A percentile compares a stretch with the other conserved stretches of the same genome.
Evolutionary conservation across 768 basidiomycete genomes (phyloP).

Genomic region (Tulasnella sp.): DNA sequence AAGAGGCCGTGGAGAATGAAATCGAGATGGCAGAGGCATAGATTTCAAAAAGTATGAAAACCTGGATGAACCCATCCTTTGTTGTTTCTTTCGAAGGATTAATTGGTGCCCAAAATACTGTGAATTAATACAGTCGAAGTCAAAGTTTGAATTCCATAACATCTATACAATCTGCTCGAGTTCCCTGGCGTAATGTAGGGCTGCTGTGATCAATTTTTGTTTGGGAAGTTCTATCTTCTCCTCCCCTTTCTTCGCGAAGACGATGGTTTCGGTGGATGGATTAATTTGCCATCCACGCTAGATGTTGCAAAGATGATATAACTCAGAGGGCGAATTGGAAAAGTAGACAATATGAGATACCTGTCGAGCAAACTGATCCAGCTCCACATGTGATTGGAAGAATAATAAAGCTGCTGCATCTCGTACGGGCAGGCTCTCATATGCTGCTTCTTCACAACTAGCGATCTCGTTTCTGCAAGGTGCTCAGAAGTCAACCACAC

Average conservation of each 20-base stretch:
- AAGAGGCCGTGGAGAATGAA: neutral
- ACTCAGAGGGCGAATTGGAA: constrained; percentile 11
- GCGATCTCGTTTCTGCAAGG: constrained; percentile 81
- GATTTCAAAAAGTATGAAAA: neutral
- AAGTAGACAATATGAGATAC: constrained; percentile 30
- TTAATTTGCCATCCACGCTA: constrained; percentile 81
- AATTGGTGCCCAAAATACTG: neutral
- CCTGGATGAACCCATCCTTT: neutral
- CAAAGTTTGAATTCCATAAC: neutral
- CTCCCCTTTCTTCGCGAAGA: constrained; percentile 68
- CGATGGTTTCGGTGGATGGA: constrained; percentile 52
- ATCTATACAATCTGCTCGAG: constrained; percentile 77
- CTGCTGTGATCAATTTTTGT: constrained; percentile 64
- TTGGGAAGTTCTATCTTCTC: constrained; percentile 79
- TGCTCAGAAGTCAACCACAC: neutral
- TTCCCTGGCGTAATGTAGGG: constrained; percentile 70
- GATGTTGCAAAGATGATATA: constrained; percentile 8
- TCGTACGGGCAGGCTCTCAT: constrained; percentile 76
- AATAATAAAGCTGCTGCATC: constrained; percentile 87
- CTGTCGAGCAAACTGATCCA: constrained; percentile 68
- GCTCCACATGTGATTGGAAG: constrained; percentile 70
- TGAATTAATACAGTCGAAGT: neutral
- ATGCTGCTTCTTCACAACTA: constrained; percentile 88
- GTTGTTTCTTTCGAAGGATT: neutral
- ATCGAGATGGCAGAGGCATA: neutral